A percentile compares a stretch with the other conserved stretches of the same genome.
phyloP scores from a whole-genome alignment of 352 stramenopile genomes.

The Globisporangium nodosum region DNA sequence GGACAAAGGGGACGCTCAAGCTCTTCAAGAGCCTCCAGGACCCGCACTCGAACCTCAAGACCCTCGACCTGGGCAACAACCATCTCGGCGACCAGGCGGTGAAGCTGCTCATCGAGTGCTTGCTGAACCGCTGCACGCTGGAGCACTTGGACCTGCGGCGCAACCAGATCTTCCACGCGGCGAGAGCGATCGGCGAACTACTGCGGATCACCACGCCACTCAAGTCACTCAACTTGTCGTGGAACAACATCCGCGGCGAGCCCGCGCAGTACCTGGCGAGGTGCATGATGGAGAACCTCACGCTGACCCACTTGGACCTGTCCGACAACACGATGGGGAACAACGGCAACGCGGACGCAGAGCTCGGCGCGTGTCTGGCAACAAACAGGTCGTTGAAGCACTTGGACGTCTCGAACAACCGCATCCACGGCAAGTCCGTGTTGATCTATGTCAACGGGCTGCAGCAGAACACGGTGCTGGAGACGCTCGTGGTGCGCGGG shows the following conservation, averaged over 20 bases:
- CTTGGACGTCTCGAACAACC: constrained; percentile 66
- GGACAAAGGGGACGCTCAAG: constrained; percentile 39
- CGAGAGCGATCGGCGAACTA: constrained; percentile 48
- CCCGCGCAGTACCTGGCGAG: constrained; percentile 52
- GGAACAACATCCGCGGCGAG: constrained; percentile 72
- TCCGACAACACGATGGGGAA: constrained; percentile 71
- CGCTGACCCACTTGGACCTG: constrained; percentile 54
- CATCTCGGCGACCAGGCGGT: constrained; percentile 63
- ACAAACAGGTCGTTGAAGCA: constrained; percentile 57
- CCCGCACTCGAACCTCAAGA: constrained; percentile 48
- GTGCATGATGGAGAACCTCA: constrained; percentile 72
- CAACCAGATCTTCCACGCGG: constrained; percentile 65
- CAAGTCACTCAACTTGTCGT: constrained; percentile 54
- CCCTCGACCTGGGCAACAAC: constrained; percentile 68
- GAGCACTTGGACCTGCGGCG: constrained; percentile 50
- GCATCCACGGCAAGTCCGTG: constrained; percentile 52
- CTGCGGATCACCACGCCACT: constrained; percentile 58
- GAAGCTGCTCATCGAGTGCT: constrained; percentile 43
- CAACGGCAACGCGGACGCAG: constrained; percentile 53
- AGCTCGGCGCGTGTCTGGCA: constrained; percentile 53
- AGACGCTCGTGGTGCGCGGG: constrained; percentile 47
- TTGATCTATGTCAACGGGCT: constrained; percentile 59
- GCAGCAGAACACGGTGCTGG: constrained; percentile 47
- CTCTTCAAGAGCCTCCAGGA: constrained; percentile 55
- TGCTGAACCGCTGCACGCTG: constrained; percentile 65